Evolutionary conservation across 768 basidiomycete genomes (phyloP).

Genomic region (Gloeophyllum trabeum): DNA sequence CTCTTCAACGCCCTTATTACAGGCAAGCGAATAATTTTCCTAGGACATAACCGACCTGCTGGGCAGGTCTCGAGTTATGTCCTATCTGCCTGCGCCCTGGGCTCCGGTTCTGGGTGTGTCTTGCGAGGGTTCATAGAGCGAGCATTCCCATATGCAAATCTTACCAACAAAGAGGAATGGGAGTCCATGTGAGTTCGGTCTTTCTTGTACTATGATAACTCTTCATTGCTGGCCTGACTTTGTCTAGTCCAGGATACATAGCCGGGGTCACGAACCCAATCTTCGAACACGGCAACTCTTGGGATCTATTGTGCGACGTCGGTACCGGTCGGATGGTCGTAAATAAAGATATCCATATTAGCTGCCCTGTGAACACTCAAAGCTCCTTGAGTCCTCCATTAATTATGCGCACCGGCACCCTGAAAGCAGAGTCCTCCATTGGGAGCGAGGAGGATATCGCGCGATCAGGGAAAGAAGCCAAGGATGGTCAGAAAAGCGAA

Average conservation of each 20-base stretch:
- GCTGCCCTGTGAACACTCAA: constrained; percentile 25
- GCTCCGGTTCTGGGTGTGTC: constrained; percentile 78
- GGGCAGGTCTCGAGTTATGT: constrained; percentile 88
- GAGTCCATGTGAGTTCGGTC: constrained; percentile 60
- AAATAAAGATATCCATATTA: constrained; percentile 69
- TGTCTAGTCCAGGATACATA: constrained; percentile 74
- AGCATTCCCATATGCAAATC: constrained; percentile 91
- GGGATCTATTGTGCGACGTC: constrained; percentile 93
- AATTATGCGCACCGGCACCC: constrained; percentile 43
- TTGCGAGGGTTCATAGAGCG: constrained; percentile 83
- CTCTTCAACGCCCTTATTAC: constrained; percentile 95
- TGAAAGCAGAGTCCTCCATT: constrained; percentile 53
- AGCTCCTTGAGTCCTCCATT: constrained; percentile 22
- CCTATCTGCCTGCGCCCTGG: constrained; percentile 87
- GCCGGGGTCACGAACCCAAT: constrained; percentile 98
- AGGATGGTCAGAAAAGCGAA: constrained; percentile 31
- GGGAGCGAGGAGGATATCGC: constrained; percentile 64
- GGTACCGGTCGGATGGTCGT: constrained; percentile 80
- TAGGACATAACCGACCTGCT: constrained; percentile 84
- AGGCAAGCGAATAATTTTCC: constrained; percentile 91
- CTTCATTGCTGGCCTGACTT: constrained; percentile 1
- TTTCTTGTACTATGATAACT: not conserved
- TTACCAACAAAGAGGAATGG: constrained; percentile 83
- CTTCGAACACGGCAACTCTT: constrained; percentile 75
- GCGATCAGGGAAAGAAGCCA: constrained; percentile 16